A percentile compares a stretch with the other conserved stretches of the same genome.
Evolutionary conservation across 106 monocot species (phyloP).

Genomic region (Acorus calamus): DNA sequence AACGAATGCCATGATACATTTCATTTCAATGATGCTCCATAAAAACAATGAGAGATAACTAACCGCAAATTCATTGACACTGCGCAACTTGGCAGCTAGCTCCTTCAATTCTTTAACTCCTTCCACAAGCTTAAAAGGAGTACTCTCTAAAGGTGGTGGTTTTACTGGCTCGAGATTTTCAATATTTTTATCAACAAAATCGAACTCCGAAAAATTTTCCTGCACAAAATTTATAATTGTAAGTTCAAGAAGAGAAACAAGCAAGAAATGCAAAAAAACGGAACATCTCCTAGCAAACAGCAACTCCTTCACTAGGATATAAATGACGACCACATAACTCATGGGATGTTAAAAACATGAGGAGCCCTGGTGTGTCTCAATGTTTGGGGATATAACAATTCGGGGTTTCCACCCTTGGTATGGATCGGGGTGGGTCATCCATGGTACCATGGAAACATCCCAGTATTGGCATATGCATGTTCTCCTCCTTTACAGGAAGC

Average conservation of each 20-base stretch:
- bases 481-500: too few relatives aligned
- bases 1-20: too few relatives aligned
- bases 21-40: too few relatives aligned
- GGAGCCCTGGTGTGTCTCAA: too few relatives aligned
- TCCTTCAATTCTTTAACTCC: constrained; percentile 66
- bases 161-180: constrained; percentile 39
- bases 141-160: constrained; percentile 56
- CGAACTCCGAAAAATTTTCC: constrained; percentile 60
- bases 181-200: constrained; percentile 62
- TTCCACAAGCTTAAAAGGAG: constrained; percentile 83
- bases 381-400: too few relatives aligned
- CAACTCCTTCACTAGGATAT: too few relatives aligned
- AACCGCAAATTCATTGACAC: constrained; percentile 85
- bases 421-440: too few relatives aligned
- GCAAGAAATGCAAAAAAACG: not conserved
- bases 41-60: constrained; percentile 7
- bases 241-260: not conserved
- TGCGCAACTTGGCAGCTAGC: constrained; percentile 56
- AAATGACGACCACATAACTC: too few relatives aligned
- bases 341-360: too few relatives aligned
- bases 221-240: constrained; percentile 17
- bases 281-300: not conserved
- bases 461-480: too few relatives aligned
- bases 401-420: too few relatives aligned
- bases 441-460: too few relatives aligned